Conservation (phyloP, 1,284 basidiomycete species). For the Porogramme epimiltina region DNA sequence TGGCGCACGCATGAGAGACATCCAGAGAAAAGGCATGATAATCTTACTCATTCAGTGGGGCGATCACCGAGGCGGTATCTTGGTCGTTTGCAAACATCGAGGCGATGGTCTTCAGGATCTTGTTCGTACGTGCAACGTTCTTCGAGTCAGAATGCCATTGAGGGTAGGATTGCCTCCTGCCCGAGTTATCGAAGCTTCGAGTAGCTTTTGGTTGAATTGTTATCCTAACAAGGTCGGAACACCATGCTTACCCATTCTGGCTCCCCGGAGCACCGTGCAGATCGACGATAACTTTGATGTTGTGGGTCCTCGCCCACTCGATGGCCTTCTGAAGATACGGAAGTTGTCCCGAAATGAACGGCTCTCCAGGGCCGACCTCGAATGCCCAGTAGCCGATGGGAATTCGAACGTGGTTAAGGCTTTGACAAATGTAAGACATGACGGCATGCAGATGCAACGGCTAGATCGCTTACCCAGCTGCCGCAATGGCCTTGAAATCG, state of each 20-base stretch:
- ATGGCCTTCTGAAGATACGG: constrained; percentile 76
- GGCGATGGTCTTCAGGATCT: constrained; percentile 67
- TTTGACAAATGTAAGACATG: constrained; percentile 27
- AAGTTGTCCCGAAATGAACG: constrained; percentile 84
- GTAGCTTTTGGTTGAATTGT: not conserved
- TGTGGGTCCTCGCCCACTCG: constrained; percentile 75
- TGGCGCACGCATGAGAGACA: not conserved
- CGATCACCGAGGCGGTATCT: constrained; percentile 70
- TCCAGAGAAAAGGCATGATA: not conserved
- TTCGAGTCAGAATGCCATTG: constrained; percentile 70
- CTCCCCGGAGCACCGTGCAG: constrained; percentile 85
- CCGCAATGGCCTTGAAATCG: constrained; percentile 75
- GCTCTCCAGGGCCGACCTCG: constrained; percentile 78
- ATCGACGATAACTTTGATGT: constrained; percentile 83
- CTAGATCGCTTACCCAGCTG: constrained; percentile 59
- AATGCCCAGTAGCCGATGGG: constrained; percentile 95
- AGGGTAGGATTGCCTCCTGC: constrained; percentile 63
- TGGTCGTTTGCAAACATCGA: constrained; percentile 57
- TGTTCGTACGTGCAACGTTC: constrained; percentile 73
- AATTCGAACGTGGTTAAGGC: constrained; percentile 83
- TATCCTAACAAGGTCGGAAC: not conserved
- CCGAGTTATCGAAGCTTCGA: constrained; percentile 84
- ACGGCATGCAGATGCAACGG: constrained; percentile 5
- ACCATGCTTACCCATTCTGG: constrained; percentile 69
- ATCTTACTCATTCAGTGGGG: constrained; percentile 75